Evolutionary conservation across 2,329 filamentous ascomycete genomes (phyloP), one percentile per base, ranked within the genome.

Genomic region (Chaetomium globosum): DNA sequence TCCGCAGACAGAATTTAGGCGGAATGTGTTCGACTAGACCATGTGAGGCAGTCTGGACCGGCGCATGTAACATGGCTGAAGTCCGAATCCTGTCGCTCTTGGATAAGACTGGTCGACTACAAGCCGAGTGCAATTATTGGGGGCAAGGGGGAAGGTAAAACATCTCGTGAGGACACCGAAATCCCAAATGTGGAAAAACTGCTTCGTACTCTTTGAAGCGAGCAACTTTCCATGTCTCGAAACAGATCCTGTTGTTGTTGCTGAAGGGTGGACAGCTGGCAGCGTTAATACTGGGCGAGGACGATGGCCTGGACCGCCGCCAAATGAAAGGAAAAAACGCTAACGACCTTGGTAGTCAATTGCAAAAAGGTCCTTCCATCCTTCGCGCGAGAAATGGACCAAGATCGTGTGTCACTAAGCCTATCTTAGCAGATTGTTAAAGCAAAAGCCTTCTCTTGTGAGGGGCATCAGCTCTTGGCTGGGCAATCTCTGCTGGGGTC

Each of bases 1-100:
- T 26, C 21, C 28, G 54, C 33, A 56, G 23, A 19, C 12, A 19
- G 31, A 13, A 56, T 56, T 56, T 28, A 56, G 54, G 54, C 54
- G 10, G 21, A 10, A 52, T 12, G 46, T n/a, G 6, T 48, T 7
- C 19, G 46, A 23, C 21, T 21, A 48, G 43, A 23, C 46, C 46
- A 48, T 43, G 39, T 43, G 39, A 43, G 39, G 39, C 39, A 43
- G 39, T 43, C 39, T 19, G 13, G 39, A 7, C 39, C 39, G 39
- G 39, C 33, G 12, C 13, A 43, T 19, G 39, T 16, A 16, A 43
- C 39, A 7, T 43, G 16, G 16, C 36, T 16, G 5, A 21, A 9
- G 46, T 23, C 46, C 46, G 46, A 48, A 48, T 23, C 8, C 6
- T 10, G 8, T 23, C n/a, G n/a, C 43, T n/a, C 19, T n/a, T 48